phyloP scores from a whole-genome alignment of 2,329 filamentous ascomycete species.

The Fonsecaea pugnacius region DNA sequence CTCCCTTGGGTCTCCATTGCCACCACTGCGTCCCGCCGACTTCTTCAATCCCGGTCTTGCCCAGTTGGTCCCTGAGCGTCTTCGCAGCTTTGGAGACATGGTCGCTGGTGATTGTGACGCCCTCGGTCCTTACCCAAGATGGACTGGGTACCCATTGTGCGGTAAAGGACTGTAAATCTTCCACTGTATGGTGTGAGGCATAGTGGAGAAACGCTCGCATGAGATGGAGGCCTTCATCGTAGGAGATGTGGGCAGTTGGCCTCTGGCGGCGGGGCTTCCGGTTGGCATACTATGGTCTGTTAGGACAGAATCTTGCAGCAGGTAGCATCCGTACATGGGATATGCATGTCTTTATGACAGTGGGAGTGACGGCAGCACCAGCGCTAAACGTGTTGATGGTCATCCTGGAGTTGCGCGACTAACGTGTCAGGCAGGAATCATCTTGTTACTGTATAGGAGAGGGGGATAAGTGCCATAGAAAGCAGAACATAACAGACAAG shows the following conservation, averaged over 20 bases:
- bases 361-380: slow-evolving; percentile 81
- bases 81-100: slow-evolving; percentile 69
- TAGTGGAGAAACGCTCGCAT: slow-evolving; percentile 84
- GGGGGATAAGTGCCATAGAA: not conserved
- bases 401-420: slow-evolving; percentile 50
- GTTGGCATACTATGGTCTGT: slow-evolving; percentile 72
- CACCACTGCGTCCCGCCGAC: slow-evolving; percentile 87
- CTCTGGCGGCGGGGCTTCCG: slow-evolving; percentile 74
- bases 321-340: slow-evolving; percentile 68
- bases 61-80: slow-evolving; percentile 73
- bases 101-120: slow-evolving; percentile 67
- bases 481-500: not conserved
- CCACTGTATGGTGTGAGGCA: slow-evolving; percentile 85
- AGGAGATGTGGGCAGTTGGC: slow-evolving; percentile 87
- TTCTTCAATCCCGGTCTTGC: slow-evolving; percentile 70
- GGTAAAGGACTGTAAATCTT: slow-evolving; percentile 91
- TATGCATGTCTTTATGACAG: slow-evolving; percentile 82
- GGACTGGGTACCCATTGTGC: slow-evolving; percentile 89
- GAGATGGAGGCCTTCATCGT: slow-evolving; percentile 87
- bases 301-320: slow-evolving; percentile 9
- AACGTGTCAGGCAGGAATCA: slow-evolving; percentile 1
- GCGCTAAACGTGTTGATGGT: slow-evolving; percentile 80
- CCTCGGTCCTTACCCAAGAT: slow-evolving; percentile 80
- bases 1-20: slow-evolving; percentile 77
- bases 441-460: not conserved